Conservation (phyloP, 148 eudicot species). For the Amaranthus hypochondriacus region DNA sequence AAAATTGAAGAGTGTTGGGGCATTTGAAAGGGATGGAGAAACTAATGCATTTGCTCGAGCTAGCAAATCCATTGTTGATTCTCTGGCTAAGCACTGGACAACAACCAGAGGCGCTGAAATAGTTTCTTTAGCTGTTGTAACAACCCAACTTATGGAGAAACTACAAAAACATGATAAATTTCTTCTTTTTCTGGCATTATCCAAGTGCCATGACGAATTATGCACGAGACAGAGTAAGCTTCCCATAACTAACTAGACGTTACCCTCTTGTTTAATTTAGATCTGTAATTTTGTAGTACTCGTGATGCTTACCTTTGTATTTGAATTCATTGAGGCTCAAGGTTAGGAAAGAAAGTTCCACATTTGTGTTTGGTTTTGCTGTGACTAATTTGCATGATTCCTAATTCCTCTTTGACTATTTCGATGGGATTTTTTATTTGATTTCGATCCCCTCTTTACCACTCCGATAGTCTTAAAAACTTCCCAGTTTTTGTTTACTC, state of each 20-base stretch:
- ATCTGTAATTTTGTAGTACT: not conserved
- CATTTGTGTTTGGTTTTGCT: not conserved
- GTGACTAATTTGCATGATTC: not conserved
- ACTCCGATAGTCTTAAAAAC: not conserved
- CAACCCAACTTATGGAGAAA: slow-evolving; percentile 80
- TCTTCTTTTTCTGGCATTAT: slow-evolving; percentile 90
- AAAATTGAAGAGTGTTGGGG: slow-evolving; percentile 65
- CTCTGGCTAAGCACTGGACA: slow-evolving; percentile 97
- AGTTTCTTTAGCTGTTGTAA: slow-evolving; percentile 60
- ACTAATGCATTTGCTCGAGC: slow-evolving; percentile 72
- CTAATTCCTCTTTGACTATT: not conserved
- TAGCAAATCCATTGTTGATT: slow-evolving; percentile 92
- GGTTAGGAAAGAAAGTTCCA: not conserved
- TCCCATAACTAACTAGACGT: not conserved
- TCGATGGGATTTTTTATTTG: not conserved
- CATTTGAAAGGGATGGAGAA: slow-evolving; percentile 94
- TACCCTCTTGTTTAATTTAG: not conserved
- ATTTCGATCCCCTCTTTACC: not conserved
- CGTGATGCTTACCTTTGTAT: not conserved
- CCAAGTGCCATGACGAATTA: slow-evolving; percentile 94
- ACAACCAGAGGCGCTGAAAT: slow-evolving; percentile 96
- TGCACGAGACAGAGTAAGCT: slow-evolving; percentile 68
- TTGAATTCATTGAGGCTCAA: not conserved
- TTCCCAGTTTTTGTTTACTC: not conserved
- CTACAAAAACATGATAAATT: slow-evolving; percentile 86